phyloP scores from a whole-genome alignment of 495 filamentous ascomycete species.

The Bombardia bombarda region DNA sequence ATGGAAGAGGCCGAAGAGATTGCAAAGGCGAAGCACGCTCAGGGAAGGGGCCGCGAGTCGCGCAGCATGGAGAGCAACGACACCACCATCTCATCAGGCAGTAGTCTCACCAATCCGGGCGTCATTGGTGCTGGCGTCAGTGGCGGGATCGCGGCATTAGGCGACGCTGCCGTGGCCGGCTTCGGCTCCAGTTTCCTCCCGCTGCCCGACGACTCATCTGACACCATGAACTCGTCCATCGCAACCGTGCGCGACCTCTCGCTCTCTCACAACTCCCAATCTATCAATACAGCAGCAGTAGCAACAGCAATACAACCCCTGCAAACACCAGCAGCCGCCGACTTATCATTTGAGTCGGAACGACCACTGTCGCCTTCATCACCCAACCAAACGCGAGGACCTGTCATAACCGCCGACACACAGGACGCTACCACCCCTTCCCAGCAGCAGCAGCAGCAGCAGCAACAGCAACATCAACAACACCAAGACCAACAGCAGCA shows the following conservation, averaged over 20 bases:
- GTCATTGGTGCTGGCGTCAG: no score
- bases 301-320: slow-evolving; percentile 6
- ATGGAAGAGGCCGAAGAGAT: slow-evolving; percentile 47
- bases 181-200: slow-evolving; percentile 18
- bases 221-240: slow-evolving; percentile 9
- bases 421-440: not conserved
- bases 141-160: slow-evolving; percentile 8
- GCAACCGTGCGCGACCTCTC: slow-evolving; percentile 21
- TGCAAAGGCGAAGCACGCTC: slow-evolving; percentile 17
- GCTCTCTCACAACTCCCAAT: slow-evolving; percentile 8
- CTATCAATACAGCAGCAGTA: slow-evolving; percentile 1
- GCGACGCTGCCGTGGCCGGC: slow-evolving; percentile 14
- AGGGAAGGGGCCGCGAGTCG: slow-evolving; percentile 9
- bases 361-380: not conserved
- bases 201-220: slow-evolving; percentile 8
- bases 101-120: no score
- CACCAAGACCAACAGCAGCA: not conserved
- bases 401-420: not conserved
- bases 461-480: not conserved
- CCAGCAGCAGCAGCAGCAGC: not conserved
- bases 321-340: not conserved
- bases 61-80: slow-evolving; percentile 12
- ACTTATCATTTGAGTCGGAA: not conserved
- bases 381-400: slow-evolving; percentile 1
- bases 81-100: not conserved